Base-by-base conservation (phyloP, 371 early-diverging fungal species). In the Mucor piriformis region DNA sequence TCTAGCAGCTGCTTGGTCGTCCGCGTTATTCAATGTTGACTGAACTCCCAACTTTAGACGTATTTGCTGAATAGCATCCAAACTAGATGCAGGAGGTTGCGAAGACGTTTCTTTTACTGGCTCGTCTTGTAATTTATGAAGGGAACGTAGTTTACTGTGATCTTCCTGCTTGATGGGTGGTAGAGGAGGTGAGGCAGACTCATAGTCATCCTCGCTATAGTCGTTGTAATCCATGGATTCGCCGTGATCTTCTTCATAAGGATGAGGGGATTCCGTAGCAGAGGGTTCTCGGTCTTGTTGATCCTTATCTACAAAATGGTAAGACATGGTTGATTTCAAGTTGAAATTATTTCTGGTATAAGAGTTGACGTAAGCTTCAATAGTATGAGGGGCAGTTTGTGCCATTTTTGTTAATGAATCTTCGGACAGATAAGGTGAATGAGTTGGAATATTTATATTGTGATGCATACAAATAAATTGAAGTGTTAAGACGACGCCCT, bases 401-500 rank as follows among this genome's bases (percentile, higher is more conserved):
- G 72, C 73, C 54, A 76, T 76, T 12, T 70, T 57, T 15, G 50
- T 32, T 27, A 76, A 37, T 3, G 59, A 58, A 35, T 69, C 70
- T 47, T 66, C 70, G 13, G 65, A 57, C 6, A 76, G 34, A 54
- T 76, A 76, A n/a, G 76, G 76, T 37, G 76, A 70, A 48, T 76
- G 76, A 1, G 67, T 65, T 8, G 76, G 72, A 15, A 76, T 76
- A 34, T 62, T 54, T 42, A 76, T 76, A 48, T 76, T 64, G 25
- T 67, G 62, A 40, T 76, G 70, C 43, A 72, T 21, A 33, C 76
- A 76, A 3, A 76, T 74, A 50, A 72, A 73, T 56, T 85, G 83
- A 38, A 83, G 75, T 18, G 79, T 79, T 15, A 81, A 64, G 11
- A 78, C 70, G 5, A 82, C 72, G 24, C 81, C 77, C 35, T 82